Percentiles rank a stretch among this genome's conserved stretches.
phyloP scores from a whole-genome alignment of 768 basidiomycete species.

The Lentinula boryana region DNA sequence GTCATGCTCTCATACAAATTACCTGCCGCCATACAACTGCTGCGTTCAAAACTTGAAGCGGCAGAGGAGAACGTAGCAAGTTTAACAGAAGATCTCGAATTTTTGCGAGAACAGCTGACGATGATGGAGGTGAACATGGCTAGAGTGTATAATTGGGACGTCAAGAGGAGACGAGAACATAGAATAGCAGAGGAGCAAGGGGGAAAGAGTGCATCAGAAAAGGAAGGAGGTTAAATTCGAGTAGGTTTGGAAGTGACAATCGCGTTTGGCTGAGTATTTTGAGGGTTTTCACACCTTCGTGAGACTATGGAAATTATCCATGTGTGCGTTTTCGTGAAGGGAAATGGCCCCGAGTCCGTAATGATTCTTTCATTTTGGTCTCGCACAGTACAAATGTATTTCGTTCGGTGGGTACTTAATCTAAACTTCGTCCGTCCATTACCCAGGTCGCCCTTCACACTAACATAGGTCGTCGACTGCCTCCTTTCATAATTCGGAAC shows the following conservation, averaged over 20 bases:
- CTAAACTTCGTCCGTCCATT: too few species aligned
- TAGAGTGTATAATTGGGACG: slow-evolving; percentile 94
- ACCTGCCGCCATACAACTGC: slow-evolving; percentile 65
- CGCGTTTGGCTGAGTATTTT: background rate
- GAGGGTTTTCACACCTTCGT: too few species aligned
- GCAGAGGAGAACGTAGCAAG: slow-evolving; percentile 64
- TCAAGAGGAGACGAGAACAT: slow-evolving; percentile 68
- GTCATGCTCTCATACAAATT: slow-evolving; percentile 96
- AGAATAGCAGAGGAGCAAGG: slow-evolving; percentile 19
- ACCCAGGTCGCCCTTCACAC: too few species aligned
- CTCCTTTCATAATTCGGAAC: too few species aligned
- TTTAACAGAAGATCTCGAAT: slow-evolving; percentile 86
- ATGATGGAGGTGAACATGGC: slow-evolving; percentile 97
- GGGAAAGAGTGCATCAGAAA: background rate
- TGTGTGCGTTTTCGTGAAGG: too few species aligned
- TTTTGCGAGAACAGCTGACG: slow-evolving; percentile 89
- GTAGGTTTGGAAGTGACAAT: background rate
- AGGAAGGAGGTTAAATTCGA: background rate
- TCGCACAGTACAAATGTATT: too few species aligned
- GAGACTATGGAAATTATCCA: too few species aligned
- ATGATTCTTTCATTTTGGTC: too few species aligned
- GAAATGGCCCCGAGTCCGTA: too few species aligned
- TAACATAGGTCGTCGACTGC: too few species aligned
- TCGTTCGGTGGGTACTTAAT: too few species aligned
- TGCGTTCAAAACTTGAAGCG: slow-evolving; percentile 65